Percentiles rank a stretch among this genome's conserved stretches.
These are phyloP conservation scores for Zymoseptoria tritici DNA, from an alignment of 2,329 filamentous ascomycete species.

Conservation along the genomic window DNA sequence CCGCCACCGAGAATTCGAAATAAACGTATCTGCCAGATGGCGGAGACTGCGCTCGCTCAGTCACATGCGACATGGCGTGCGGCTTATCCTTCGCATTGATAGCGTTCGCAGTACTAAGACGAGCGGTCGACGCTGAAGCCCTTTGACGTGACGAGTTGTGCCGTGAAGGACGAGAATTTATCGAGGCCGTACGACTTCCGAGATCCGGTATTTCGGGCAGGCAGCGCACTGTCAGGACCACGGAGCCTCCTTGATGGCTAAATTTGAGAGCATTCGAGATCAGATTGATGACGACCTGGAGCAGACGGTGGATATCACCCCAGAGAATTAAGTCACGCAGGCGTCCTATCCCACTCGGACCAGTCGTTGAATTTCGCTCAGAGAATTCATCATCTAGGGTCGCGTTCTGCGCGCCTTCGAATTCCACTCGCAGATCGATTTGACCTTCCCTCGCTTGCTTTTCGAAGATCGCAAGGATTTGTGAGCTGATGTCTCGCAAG, in stretches of 20 bases:
- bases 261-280: too few species aligned
- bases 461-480: constrained; percentile 78
- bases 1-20: constrained; percentile 84
- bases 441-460: constrained; percentile 75
- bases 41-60: constrained; percentile 22
- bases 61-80: not conserved
- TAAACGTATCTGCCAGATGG: constrained; percentile 57
- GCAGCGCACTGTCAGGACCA: constrained; percentile 70
- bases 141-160: not conserved
- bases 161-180: not conserved
- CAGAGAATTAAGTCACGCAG: constrained; percentile 79
- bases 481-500: constrained; percentile 71
- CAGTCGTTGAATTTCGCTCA: constrained; percentile 35
- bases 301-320: constrained; percentile 81
- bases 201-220: constrained; percentile 44
- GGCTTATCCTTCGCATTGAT: not conserved
- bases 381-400: constrained; percentile 22
- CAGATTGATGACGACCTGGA: constrained; percentile 69
- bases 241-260: constrained; percentile 57
- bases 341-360: constrained; percentile 46
- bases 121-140: not conserved
- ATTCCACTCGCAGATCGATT: constrained; percentile 67
- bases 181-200: not conserved
- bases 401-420: constrained; percentile 45
- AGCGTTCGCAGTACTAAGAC: not conserved